Conservation (phyloP, 345 rosid species). For the Syzygium grande region DNA sequence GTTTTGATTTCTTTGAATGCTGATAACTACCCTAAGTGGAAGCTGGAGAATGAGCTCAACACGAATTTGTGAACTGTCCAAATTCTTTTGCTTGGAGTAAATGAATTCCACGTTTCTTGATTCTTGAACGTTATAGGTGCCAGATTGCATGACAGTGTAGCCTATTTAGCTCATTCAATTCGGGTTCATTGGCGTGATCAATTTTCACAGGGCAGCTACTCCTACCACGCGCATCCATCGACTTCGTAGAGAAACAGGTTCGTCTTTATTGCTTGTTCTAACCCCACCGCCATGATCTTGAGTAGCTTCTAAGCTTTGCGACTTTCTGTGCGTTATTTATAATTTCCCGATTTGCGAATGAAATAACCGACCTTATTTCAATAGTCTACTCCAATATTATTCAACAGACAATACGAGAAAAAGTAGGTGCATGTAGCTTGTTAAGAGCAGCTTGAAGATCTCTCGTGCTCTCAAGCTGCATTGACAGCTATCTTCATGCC, state of each 20-base stretch:
- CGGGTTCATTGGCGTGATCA: not conserved
- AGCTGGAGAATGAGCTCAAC: not conserved
- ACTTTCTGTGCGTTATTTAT: not conserved
- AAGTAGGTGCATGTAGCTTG: not conserved
- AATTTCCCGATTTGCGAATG: not conserved
- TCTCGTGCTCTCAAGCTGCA: constrained; percentile 11
- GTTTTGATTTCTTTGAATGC: not conserved
- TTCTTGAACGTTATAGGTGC: no score
- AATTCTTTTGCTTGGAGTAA: no score
- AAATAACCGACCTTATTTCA: not conserved
- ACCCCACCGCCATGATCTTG: not conserved
- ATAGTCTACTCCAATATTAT: not conserved
- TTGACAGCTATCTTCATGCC: constrained; percentile 45
- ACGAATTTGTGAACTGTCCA: not conserved
- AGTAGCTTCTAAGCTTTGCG: not conserved
- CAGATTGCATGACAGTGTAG: not conserved
- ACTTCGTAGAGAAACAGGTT: not conserved
- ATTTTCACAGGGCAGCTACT: not conserved
- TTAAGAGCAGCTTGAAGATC: not conserved
- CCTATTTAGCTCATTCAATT: not conserved
- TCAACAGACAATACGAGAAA: not conserved
- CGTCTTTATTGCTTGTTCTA: not conserved
- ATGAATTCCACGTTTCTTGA: no score
- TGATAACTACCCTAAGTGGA: not conserved
- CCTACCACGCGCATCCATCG: not conserved